Conservation (phyloP, 371 early-diverging fungal species). For the Saksenaea vasiformis region DNA sequence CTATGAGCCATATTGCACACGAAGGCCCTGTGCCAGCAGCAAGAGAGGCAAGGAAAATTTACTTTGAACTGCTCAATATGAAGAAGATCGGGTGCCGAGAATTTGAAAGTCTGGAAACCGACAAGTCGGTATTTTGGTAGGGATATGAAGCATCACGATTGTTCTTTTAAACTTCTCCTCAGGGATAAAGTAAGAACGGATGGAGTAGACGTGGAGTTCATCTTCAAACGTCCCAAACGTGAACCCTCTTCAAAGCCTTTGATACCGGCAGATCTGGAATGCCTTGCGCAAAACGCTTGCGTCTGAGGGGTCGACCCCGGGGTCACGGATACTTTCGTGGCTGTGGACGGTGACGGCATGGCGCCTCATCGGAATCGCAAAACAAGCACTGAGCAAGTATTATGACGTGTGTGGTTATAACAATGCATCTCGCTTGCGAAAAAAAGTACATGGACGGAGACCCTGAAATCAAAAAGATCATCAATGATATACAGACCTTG, state of each 20-base stretch:
- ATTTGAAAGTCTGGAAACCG: conserved; percentile 5
- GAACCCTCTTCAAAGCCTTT: not conserved
- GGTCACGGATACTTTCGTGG: conserved; percentile 13
- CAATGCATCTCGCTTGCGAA: not conserved
- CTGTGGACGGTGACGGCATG: conserved; percentile 3
- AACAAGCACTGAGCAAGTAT: conserved; percentile 8
- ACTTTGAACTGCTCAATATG: conserved; percentile 5
- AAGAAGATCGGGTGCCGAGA: not conserved
- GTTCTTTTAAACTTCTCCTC: not conserved
- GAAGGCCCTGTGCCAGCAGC: not conserved
- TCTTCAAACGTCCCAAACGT: not conserved
- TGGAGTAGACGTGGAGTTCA: conserved; percentile 1
- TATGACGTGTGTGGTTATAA: conserved; percentile 13
- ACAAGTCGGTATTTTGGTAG: conserved; percentile 4
- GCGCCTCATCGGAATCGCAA: conserved; percentile 5
- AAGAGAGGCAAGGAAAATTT: not conserved
- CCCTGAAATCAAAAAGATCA: not conserved
- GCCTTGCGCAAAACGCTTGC: not conserved
- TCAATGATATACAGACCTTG: too few relatives aligned
- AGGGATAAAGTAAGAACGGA: conserved; percentile 3
- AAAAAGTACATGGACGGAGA: not conserved
- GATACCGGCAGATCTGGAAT: not conserved
- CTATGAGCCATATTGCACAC: not conserved
- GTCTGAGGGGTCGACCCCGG: conserved; percentile 17
- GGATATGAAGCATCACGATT: not conserved